These are phyloP conservation scores for Penicillium flavigenum DNA, from an alignment of 495 filamentous ascomycete species.

Conservation along the genomic window DNA sequence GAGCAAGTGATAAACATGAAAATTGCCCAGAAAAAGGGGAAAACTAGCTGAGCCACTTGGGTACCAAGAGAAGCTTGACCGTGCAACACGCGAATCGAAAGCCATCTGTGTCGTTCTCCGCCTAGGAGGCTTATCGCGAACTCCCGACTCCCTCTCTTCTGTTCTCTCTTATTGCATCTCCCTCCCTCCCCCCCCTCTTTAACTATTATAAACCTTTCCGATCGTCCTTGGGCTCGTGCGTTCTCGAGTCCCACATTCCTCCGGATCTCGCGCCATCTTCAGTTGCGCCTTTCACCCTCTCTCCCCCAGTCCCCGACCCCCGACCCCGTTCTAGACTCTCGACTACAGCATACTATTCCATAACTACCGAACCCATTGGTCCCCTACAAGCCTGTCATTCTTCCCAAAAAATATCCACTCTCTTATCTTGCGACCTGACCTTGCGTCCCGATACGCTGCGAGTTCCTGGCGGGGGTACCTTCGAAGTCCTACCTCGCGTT, in stretches of 20 bases:
- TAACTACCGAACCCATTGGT: slow-evolving; percentile 7
- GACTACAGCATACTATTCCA: slow-evolving; percentile 4
- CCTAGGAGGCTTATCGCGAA: slow-evolving; percentile 27
- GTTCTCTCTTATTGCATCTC: slow-evolving; percentile 11
- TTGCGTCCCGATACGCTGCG: slow-evolving; percentile 11
- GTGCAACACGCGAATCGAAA: slow-evolving; percentile 30
- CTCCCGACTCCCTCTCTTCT: slow-evolving; percentile 9
- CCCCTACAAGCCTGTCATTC: not conserved
- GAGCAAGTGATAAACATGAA: slow-evolving; percentile 10
- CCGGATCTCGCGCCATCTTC: slow-evolving; percentile 10
- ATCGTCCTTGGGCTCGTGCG: slow-evolving; percentile 8
- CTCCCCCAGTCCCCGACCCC: not conserved
- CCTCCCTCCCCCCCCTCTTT: not conserved
- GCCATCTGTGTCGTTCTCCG: slow-evolving; percentile 26
- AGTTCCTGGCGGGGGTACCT: slow-evolving; percentile 12
- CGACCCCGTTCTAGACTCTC: slow-evolving; percentile 7
- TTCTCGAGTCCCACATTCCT: slow-evolving; percentile 21
- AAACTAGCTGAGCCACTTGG: slow-evolving; percentile 24
- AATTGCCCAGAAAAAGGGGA: slow-evolving; percentile 19
- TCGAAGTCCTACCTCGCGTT: slow-evolving; percentile 17
- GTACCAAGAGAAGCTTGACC: slow-evolving; percentile 45
- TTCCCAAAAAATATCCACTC: slow-evolving; percentile 1
- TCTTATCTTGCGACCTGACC: slow-evolving; percentile 5
- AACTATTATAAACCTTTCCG: not conserved
- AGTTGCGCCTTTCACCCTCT: slow-evolving; percentile 11